These are phyloP conservation scores for Hura crepitans DNA, from an alignment of 441 rosid species.

Conservation along the genomic window DNA sequence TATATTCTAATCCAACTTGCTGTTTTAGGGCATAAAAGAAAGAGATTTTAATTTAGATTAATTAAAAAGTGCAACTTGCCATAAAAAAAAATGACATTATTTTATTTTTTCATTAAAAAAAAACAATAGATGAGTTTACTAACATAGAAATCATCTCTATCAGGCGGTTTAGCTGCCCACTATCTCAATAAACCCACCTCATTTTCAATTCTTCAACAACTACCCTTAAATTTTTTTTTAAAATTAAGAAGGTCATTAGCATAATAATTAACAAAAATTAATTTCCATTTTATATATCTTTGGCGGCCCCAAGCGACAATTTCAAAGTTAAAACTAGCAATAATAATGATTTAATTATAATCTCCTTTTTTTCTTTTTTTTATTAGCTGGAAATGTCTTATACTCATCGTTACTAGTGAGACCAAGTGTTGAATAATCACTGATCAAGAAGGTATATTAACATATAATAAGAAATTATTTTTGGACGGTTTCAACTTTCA, in stretches of 20 bases:
- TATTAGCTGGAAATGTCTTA: constrained; percentile 19
- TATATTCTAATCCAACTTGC: constrained; percentile 1
- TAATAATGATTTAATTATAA: neutral
- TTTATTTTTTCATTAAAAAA: neutral
- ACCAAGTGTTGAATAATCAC: constrained; percentile 12
- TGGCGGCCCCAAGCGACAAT: constrained; percentile 28
- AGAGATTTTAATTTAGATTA: neutral
- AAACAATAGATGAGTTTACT: neutral
- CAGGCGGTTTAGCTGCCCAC: constrained; percentile 18
- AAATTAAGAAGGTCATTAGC: constrained; percentile 6
- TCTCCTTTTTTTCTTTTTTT: neutral
- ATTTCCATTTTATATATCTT: neutral
- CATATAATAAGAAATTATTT: constrained; percentile 8
- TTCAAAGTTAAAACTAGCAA: constrained; percentile 25
- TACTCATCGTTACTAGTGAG: constrained; percentile 19
- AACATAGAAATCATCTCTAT: constrained; percentile 4
- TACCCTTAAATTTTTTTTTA: neutral
- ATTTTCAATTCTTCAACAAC: constrained; percentile 23
- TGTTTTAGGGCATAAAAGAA: neutral
- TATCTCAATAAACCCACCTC: constrained; percentile 11
- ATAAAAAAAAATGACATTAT: neutral
- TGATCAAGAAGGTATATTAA: constrained; percentile 16
- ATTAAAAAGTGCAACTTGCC: constrained; percentile 14
- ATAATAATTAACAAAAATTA: neutral
- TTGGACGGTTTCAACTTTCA: constrained; percentile 24